Evolutionary conservation across 495 filamentous ascomycete species (phyloP), one percentile per base, ranked within the genome.

Genomic region (Glutinoglossum americanum): DNA sequence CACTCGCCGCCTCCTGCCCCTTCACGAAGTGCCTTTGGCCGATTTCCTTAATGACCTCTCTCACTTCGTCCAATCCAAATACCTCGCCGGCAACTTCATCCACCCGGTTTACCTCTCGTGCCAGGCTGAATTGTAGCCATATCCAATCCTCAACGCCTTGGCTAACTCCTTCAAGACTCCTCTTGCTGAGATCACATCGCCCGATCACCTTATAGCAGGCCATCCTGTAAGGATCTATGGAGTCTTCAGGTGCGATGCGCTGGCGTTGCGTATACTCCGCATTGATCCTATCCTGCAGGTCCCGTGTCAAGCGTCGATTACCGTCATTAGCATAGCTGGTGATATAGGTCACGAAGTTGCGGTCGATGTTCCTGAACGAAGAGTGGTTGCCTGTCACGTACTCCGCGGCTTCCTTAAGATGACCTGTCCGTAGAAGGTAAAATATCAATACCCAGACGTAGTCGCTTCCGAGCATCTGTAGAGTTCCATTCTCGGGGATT

Each of bases 121-220:
- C 88, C 47, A 99, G 81, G 62, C 79, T 84, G 68, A 97, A 87
- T 66, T 97, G 92, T 58, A 99, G 70, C 92, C 92, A 99, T 68
- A 93, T 81, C 87, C 88, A 97, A 66, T 97, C 93, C 62, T 94
- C 86, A 51, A 94, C 81, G 26, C 80, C 83, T 57, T 83, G 83
- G 57, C 78, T 82, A 19, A 97, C 74, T 51, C 79, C 77, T n/a
- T 93, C 85, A 11, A 96, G 74, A 57, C 76, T 85, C 61, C 89
- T 79, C 54, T 83, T 82, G 59, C 70, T 74, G 21, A 99, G 76
- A 62, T 97, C 92, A 70, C 89, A 95, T 33, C 92, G 87, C 51
- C 92, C 92, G 63, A 97, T 83, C 57, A 99, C 80, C 70, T 97
- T 97, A 76, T 96, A 97, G 67, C 94, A 95, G 17, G 89, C 89